Conservation (phyloP, 768 basidiomycete species). For the Lentinula boryana region DNA sequence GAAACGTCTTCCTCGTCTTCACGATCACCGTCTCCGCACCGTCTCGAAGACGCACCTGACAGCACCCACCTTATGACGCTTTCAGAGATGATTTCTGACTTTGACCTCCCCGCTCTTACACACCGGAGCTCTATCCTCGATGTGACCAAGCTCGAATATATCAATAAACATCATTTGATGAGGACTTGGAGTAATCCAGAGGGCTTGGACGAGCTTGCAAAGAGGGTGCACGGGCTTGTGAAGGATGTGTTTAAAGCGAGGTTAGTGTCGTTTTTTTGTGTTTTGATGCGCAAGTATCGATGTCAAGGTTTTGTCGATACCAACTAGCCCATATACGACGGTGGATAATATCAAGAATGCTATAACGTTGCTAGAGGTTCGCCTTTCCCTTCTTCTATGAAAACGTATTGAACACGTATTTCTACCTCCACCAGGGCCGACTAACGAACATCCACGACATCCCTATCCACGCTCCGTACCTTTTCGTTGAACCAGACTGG, state of each 20-base stretch:
- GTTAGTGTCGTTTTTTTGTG: constrained; percentile 23
- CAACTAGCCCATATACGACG: constrained; percentile 38
- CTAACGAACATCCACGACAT: constrained; percentile 69
- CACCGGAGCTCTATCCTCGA: constrained; percentile 84
- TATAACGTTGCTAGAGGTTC: constrained; percentile 56
- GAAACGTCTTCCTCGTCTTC: constrained; percentile 16
- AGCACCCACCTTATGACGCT: constrained; percentile 59
- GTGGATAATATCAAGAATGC: constrained; percentile 59
- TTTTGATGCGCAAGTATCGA: background rate
- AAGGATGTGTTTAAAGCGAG: constrained; percentile 54
- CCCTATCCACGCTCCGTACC: constrained; percentile 60
- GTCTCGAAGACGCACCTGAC: constrained; percentile 44
- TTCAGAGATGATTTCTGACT: constrained; percentile 55
- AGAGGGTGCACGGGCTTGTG: constrained; percentile 46
- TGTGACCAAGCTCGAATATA: constrained; percentile 69
- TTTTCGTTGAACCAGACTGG: constrained; percentile 71
- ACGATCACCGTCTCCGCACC: constrained; percentile 10
- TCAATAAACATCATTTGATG: constrained; percentile 85
- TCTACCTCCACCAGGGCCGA: constrained; percentile 46
- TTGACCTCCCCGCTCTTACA: constrained; percentile 71
- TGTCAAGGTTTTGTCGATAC: background rate
- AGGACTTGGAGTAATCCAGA: constrained; percentile 42
- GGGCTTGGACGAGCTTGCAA: constrained; percentile 48
- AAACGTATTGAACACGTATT: background rate
- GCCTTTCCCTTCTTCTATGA: background rate